These are phyloP conservation scores for Daedaleopsis nitida DNA, from an alignment of 768 basidiomycete species.

Conservation along the genomic window DNA sequence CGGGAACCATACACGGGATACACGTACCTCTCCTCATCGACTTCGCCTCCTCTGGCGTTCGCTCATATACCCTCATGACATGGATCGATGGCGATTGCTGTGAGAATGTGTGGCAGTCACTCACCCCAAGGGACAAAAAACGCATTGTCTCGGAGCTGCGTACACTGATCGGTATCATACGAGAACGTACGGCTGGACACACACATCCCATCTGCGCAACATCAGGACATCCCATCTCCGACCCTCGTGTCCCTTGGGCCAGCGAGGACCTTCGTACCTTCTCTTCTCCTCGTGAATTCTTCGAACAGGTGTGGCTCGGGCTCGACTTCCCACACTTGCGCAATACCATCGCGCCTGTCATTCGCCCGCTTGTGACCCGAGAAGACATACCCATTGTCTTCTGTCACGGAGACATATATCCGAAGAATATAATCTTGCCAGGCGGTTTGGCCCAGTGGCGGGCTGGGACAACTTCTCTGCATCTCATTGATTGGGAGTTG, in stretches of 20 bases:
- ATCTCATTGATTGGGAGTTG: constrained; percentile 21
- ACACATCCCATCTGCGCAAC: constrained; percentile 5
- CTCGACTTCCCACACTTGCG: constrained; percentile 1
- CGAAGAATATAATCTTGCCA: constrained; percentile 17
- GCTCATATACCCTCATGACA: constrained; percentile 10
- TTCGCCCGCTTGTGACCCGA: constrained; percentile 15
- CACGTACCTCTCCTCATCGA: constrained; percentile 14
- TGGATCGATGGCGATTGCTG: constrained; percentile 19
- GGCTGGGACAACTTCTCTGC: not conserved
- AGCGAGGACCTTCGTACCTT: constrained; percentile 8
- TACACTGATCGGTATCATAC: not conserved
- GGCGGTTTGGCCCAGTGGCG: constrained; percentile 16
- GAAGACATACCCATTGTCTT: constrained; percentile 20
- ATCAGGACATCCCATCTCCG: constrained; percentile 8
- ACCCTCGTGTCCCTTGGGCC: constrained; percentile 21
- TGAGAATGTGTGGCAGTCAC: constrained; percentile 8
- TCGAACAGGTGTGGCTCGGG: constrained; percentile 15
- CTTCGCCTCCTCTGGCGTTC: not conserved
- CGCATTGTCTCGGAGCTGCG: constrained; percentile 5
- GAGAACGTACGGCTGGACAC: not conserved
- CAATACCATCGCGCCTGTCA: constrained; percentile 3
- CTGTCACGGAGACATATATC: constrained; percentile 18
- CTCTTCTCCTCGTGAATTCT: constrained; percentile 7
- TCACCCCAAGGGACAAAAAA: constrained; percentile 13
- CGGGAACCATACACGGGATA: not conserved